phyloP scores from a whole-genome alignment of 2,329 filamentous ascomycete genomes.

The Claviceps quebecensis region DNA sequence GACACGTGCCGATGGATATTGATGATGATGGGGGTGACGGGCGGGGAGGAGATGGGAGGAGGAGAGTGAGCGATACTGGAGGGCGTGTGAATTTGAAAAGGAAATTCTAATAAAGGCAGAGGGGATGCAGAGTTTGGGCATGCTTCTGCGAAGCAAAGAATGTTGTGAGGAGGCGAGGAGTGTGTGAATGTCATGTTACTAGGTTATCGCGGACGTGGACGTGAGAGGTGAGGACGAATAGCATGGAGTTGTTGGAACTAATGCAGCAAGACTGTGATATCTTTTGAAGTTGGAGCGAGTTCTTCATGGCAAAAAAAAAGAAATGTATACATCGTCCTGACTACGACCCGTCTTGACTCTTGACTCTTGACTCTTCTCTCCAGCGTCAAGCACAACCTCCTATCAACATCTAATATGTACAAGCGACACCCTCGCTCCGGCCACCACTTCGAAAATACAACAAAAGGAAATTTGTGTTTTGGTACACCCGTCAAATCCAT shows the following conservation, averaged over 20 bases:
- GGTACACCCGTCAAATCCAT: constrained; percentile 15
- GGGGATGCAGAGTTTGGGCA: not conserved
- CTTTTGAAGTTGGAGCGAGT: no score
- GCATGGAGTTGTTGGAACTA: not conserved
- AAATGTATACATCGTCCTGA: constrained; percentile 12
- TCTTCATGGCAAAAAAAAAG: not conserved
- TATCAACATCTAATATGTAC: constrained; percentile 25
- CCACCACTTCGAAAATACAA: constrained; percentile 9
- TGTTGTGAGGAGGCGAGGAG: not conserved
- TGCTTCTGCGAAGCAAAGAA: not conserved
- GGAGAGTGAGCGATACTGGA: not conserved
- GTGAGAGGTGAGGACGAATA: not conserved
- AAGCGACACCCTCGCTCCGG: constrained; percentile 14
- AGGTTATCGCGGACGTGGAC: not conserved
- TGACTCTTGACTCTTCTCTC: not conserved
- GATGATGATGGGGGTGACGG: not conserved
- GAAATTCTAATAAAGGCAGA: not conserved
- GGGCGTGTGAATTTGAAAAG: not conserved
- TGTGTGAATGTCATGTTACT: not conserved
- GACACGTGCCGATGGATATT: no score
- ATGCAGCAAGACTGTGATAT: not conserved
- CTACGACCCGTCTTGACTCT: not conserved
- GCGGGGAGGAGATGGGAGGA: not conserved
- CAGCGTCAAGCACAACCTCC: not conserved
- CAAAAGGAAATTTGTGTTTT: constrained; percentile 21